Evolutionary conservation across 768 basidiomycete species (phyloP), one percentile per base, ranked within the genome.

Genomic region (Boletus sp.): DNA sequence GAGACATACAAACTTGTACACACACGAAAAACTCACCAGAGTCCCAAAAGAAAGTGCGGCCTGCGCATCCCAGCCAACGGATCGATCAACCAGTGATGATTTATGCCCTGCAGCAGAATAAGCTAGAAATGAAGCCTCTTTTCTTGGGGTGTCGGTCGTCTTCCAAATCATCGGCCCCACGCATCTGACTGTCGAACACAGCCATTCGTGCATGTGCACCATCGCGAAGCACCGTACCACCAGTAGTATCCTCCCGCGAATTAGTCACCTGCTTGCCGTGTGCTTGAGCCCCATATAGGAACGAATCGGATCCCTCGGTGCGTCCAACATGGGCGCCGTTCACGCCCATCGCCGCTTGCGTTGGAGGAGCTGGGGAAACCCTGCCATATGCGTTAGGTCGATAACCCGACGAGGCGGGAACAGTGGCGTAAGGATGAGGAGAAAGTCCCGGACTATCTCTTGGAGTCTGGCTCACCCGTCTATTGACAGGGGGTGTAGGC

Each of bases 361-460:
- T 50, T 46, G 78, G 77, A 48, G 62, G 51, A 54, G 60, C 64
- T 44, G 84, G 77, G 4, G 85, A 86, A 55, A 78, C 79, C 40
- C 85, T 80, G 24, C 82, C 87, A 59, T 85, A 89, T 54, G 72
- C 68, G 56, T 71, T 70, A 37, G 74, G 71, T 17, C 86, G 83
- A 66, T 84, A 85, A 4, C 80, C 83, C 42, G 76, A 80, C 1
- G 82, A 75, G 54, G 78, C 81, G 7, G 85, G 82, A 7, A 84
- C 82, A 36, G 81, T 77, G 9, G 89, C 90, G 55, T 91, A 92
- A 33, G 90, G 90, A 67, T 92, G 90, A 32, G 85, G 75, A 18
- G 79, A 73, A 40, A 86, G 77, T 10, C 78, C 78, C 32, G 69
- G 76, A 17, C 67, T 64, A 33, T 81, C 80, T 52, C 80, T 76